A percentile compares a stretch with the other conserved stretches of the same genome.
Evolutionary conservation across 345 rosid genomes (phyloP).

Genomic region (Citrus sp.): DNA sequence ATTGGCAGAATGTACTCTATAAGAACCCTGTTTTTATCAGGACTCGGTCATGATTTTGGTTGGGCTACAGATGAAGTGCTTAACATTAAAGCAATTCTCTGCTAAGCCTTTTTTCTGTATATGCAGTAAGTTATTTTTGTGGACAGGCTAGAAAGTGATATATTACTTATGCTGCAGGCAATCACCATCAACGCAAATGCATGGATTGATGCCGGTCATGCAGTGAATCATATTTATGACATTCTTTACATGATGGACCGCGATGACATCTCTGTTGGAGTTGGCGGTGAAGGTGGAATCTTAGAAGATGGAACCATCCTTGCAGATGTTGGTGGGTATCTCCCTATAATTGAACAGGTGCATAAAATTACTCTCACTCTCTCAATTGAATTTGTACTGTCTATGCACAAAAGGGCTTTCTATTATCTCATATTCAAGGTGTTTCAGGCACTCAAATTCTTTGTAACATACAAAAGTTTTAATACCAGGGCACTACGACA

Average conservation of each 20-base stretch:
- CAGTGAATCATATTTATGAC: conserved; percentile 85
- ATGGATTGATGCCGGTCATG: conserved; percentile 88
- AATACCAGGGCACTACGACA: conserved; percentile 57
- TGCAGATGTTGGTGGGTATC: conserved; percentile 83
- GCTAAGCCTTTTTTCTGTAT: neutral
- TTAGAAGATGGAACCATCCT: conserved; percentile 58
- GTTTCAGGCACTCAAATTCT: neutral
- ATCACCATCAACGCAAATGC: conserved; percentile 66
- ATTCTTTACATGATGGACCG: conserved; percentile 94
- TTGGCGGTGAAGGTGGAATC: conserved; percentile 94
- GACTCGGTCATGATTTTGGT: neutral
- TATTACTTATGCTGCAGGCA: conserved; percentile 45
- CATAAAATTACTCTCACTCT: neutral
- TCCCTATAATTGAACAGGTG: conserved; percentile 93
- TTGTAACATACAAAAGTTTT: neutral
- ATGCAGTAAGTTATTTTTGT: neutral
- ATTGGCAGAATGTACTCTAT: neutral
- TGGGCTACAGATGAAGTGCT: neutral
- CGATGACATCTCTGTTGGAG: conserved; percentile 73
- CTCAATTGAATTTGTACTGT: neutral
- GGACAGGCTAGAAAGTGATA: neutral
- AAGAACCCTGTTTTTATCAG: neutral
- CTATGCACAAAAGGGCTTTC: neutral
- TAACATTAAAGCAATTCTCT: neutral
- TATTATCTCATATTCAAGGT: neutral